phyloP scores from a whole-genome alignment of 441 rosid genomes.

The Raphanus hybrid region DNA sequence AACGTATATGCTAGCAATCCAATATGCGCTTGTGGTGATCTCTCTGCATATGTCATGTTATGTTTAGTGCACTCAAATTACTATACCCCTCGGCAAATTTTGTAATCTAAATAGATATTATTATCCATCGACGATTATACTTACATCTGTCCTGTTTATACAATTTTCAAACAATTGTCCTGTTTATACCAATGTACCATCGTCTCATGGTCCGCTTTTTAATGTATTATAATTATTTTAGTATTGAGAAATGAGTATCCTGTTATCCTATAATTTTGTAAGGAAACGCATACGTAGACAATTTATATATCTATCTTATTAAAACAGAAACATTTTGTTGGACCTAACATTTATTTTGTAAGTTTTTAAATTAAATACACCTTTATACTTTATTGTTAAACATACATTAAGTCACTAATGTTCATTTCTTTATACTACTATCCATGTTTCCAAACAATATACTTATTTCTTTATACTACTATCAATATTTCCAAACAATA shows the following conservation, averaged over 20 bases:
- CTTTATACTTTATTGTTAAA: too few species aligned
- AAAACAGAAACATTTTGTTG: too few species aligned
- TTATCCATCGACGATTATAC: background rate
- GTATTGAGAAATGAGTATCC: background rate
- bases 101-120: constrained; percentile 2
- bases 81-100: background rate
- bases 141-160: constrained; percentile 19
- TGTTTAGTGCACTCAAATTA: constrained; percentile 29
- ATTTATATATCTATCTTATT: too few species aligned
- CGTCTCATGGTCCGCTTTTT: constrained; percentile 25
- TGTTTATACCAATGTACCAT: background rate
- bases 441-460: too few species aligned
- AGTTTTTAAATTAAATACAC: too few species aligned
- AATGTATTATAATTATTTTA: background rate
- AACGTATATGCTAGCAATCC: constrained; percentile 30
- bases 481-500: too few species aligned
- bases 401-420: too few species aligned
- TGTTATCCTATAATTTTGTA: background rate
- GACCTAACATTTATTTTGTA: too few species aligned
- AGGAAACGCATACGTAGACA: constrained; percentile 2
- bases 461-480: too few species aligned
- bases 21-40: constrained; percentile 31
- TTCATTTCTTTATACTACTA: too few species aligned
- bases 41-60: constrained; percentile 28
- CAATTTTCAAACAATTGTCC: constrained; percentile 5